Evolutionary conservation across 148 eudicot genomes (phyloP).

Genomic region (Nepenthes mirabilis): DNA sequence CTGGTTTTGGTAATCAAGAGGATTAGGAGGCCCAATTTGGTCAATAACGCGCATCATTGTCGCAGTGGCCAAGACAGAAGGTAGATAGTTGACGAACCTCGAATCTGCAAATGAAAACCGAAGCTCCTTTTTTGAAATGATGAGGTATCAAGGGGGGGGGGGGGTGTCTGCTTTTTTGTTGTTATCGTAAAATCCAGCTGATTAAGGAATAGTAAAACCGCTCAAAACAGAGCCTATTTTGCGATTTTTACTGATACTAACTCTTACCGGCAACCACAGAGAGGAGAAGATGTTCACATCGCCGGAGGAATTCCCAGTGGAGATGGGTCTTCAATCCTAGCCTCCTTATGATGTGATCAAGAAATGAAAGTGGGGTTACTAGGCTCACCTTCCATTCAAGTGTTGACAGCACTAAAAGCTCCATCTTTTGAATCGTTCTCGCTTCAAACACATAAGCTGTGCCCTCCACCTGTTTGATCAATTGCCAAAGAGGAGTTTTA

Average conservation of each 20-base stretch:
- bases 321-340: slow-evolving; percentile 50
- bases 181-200: too few species aligned
- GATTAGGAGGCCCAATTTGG: slow-evolving; percentile 33
- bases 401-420: slow-evolving; percentile 59
- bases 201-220: too few species aligned
- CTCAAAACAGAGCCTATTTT: too few species aligned
- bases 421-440: slow-evolving; percentile 80
- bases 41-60: slow-evolving; percentile 77
- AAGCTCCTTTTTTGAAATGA: background rate
- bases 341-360: slow-evolving; percentile 64
- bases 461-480: slow-evolving; percentile 33
- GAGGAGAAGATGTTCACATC: slow-evolving; percentile 48
- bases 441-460: slow-evolving; percentile 51
- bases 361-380: slow-evolving; percentile 69
- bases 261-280: slow-evolving; percentile 45
- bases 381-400: slow-evolving; percentile 84
- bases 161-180: background rate
- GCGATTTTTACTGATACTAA: background rate
- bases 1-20: slow-evolving; percentile 47
- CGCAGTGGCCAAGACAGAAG: slow-evolving; percentile 74
- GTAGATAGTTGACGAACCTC: slow-evolving; percentile 46
- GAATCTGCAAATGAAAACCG: slow-evolving; percentile 27
- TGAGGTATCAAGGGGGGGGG: background rate
- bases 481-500: background rate
- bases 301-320: slow-evolving; percentile 51